Percentiles rank a stretch among this genome's conserved stretches.
phyloP scores from a whole-genome alignment of 495 filamentous ascomycete species.

The Tuber calosporum region DNA sequence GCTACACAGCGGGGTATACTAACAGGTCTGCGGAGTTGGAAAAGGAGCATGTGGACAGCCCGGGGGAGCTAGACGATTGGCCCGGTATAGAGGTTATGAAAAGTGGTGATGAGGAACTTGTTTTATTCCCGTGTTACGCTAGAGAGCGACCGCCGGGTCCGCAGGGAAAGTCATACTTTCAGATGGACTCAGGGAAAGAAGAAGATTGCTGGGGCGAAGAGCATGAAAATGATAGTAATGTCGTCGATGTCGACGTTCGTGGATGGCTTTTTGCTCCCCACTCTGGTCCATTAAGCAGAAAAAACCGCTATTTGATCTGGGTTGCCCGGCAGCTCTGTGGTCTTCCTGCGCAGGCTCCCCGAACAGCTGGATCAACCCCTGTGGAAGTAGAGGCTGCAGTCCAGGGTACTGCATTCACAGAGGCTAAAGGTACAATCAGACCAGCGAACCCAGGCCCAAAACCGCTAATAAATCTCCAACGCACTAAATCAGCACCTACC shows the following conservation, averaged over 20 bases:
- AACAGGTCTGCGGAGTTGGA: slow-evolving; percentile 51
- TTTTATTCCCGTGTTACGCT: slow-evolving; percentile 86
- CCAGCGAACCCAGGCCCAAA: slow-evolving; percentile 57
- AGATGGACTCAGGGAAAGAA: slow-evolving; percentile 46
- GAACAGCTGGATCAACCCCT: slow-evolving; percentile 29
- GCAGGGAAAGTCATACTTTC: slow-evolving; percentile 31
- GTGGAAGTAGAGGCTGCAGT: slow-evolving; percentile 8
- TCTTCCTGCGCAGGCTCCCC: slow-evolving; percentile 56
- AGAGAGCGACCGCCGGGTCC: slow-evolving; percentile 51
- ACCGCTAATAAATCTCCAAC: slow-evolving; percentile 25
- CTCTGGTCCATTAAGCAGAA: slow-evolving; percentile 74
- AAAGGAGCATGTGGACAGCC: slow-evolving; percentile 52
- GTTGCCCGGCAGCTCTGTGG: slow-evolving; percentile 77
- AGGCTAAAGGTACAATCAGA: slow-evolving; percentile 39
- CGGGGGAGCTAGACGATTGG: slow-evolving; percentile 48
- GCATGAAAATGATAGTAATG: slow-evolving; percentile 69
- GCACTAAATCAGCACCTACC: slow-evolving; percentile 34
- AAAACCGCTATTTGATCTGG: slow-evolving; percentile 77
- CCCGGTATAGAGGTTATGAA: slow-evolving; percentile 71
- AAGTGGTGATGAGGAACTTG: slow-evolving; percentile 80
- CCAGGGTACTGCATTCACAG: slow-evolving; percentile 2
- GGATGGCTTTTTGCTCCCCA: slow-evolving; percentile 91
- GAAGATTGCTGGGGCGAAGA: slow-evolving; percentile 65
- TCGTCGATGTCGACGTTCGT: slow-evolving; percentile 87
- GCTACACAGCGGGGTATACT: slow-evolving; percentile 57